Base-by-base conservation (phyloP, 1,284 basidiomycete genomes). In the Ceratobasidium papillatum region DNA sequence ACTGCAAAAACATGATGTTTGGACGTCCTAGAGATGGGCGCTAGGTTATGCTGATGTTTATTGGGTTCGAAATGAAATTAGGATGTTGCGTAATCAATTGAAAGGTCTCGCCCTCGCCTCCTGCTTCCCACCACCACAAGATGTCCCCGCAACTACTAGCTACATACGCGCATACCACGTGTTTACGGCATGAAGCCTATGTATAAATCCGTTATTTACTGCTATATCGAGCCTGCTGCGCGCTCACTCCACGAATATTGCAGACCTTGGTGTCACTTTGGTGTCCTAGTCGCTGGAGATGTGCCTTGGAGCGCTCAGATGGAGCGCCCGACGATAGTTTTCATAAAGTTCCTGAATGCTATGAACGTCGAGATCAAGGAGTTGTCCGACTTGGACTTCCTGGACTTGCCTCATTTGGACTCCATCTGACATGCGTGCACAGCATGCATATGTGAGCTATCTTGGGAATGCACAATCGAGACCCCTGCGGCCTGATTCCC, bases 271-370 rank as follows among this genome's bases (percentile, higher is more conserved):
- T 30, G 14, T 32, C 22, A 56, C 54, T 12, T 19, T 12, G 4
- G 30, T 30, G 14, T 32, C 22, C 14, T 12, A 19, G 54, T 56
- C 22, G 54, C 30, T 56, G 54, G 17, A 30, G 9, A 27, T 41
- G 56, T 41, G 56, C 56, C 34, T 59, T 63, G 62, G 62, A 47
- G 62, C 62, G 62, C 62, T 27, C 41, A 22, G 27, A 19, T 32
- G n/a, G 32, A 58, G 14, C 30, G 22, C 22, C 25, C 51, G 51
- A 8, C 51, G 4, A 14, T 30, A 4, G 34, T 64, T 22, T 51
- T 47, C 14, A 17, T 22, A 30, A n/a, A 5, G 25, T 27, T 3
- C 61, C 61, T 63, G 61, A 25, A 64, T 27, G 62, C 62, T 49
- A 45, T 64, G 62, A 41, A 45, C 41, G 32, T 4, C 19, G 41